A percentile compares a stretch with the other conserved stretches of the same genome.
Evolutionary conservation across 306 rosid genomes (phyloP).

Genomic region (Senna siamea): DNA sequence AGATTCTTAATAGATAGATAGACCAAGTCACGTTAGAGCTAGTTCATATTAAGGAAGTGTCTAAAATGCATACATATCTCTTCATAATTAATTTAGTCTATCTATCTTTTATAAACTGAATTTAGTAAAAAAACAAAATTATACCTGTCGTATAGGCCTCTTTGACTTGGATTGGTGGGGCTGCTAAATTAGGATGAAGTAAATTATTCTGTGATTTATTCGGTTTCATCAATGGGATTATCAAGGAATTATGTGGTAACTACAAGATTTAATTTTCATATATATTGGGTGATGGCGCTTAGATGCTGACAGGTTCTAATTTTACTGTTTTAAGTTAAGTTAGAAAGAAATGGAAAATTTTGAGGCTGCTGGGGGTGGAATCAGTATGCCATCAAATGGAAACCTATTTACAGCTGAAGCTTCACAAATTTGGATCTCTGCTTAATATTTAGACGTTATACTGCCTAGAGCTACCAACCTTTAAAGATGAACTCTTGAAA

Average conservation of each 20-base stretch:
- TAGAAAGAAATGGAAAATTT: background rate
- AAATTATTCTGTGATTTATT: background rate
- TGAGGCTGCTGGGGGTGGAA: background rate
- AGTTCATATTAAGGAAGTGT: background rate
- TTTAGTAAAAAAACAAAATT: background rate
- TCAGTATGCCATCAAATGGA: background rate
- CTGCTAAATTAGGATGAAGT: constrained; percentile 21
- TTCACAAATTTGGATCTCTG: background rate
- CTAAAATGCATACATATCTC: background rate
- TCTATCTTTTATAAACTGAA: background rate
- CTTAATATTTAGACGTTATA: background rate
- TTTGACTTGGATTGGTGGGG: constrained; percentile 9
- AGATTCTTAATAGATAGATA: background rate
- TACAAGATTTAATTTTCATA: background rate
- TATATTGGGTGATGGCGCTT: background rate
- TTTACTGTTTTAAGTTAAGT: too few relatives aligned
- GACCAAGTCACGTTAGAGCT: background rate
- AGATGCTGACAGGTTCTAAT: background rate
- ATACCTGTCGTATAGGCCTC: background rate
- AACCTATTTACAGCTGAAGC: background rate
- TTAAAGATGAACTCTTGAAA: background rate
- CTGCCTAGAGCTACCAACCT: background rate
- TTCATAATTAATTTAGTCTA: background rate
- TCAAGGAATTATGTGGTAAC: background rate
- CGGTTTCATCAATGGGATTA: background rate